Base-by-base conservation (phyloP, 495 filamentous ascomycete genomes). In the Trichocladium uniseriatum region DNA sequence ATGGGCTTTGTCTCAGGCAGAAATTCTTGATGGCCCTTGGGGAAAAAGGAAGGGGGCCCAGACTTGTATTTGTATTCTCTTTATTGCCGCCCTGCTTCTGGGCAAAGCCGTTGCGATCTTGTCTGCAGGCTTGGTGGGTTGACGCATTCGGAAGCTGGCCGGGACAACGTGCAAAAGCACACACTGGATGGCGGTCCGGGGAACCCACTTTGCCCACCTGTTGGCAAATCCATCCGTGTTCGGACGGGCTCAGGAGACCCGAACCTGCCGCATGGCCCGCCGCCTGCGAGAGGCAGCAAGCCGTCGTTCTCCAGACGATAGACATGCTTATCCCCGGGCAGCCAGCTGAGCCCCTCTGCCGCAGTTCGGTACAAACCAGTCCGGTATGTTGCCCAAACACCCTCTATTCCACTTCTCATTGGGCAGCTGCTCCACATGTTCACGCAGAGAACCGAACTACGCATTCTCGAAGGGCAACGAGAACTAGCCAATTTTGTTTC, bases 41-140 rank as follows among this genome's bases (percentile, higher is more conserved):
- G 44, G 38, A 52, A 56, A 59, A 56, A 48, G 35, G 53, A 46
- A 60, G 52, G 38, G 45, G 47, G 45, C 51, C 36, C 37, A 42
- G 51, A 21, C 47, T 43, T 56, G 54, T 64, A 60, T 62, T 65
- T 65, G 59, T 62, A 62, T 52, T 40, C 55, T 65, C 55, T 62
- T 58, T 61, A 61, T 61, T 52, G 24, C 24, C 11, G 18, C 35
- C 44, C 35, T 27, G 29, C 42, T 16, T 18, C 28, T 42, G 43
- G 43, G 34, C 38, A 28, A n/a, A 31, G 37, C 43, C 11, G 49
- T 22, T 43, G 37, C 36, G 38, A 43, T 54, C 20, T 37, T 47
- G 48, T 54, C 38, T 46, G 43, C 39, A 37, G 20, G 22, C 45
- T 40, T 22, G 45, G 50, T 27, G 29, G 40, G 31, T 45, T 52